A percentile compares a stretch with the other conserved stretches of the same genome.
phyloP scores from a whole-genome alignment of 2,329 filamentous ascomycete genomes.

The Botrytis fragariae region DNA sequence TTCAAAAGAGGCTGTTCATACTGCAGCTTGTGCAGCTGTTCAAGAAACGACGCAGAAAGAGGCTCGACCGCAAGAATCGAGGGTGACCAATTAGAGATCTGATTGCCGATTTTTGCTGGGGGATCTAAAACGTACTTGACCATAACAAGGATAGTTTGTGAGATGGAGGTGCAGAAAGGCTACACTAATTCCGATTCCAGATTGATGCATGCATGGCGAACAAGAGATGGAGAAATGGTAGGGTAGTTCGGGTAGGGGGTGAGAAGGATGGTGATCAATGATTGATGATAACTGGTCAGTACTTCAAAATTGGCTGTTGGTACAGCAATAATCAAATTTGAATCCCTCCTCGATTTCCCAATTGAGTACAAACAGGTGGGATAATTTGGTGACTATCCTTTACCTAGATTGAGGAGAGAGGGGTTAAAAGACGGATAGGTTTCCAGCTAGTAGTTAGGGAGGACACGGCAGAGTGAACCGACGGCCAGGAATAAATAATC shows the following conservation, averaged over 20 bases:
- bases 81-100: neutral
- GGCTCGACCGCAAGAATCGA: neutral
- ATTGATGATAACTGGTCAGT: neutral
- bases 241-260: neutral
- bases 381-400: neutral
- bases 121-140: constrained; percentile 9
- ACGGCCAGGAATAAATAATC: neutral
- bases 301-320: constrained; percentile 1
- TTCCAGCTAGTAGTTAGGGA: neutral
- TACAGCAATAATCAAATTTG: constrained; percentile 5
- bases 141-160: neutral
- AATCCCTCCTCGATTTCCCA: neutral
- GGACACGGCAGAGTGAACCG: constrained; percentile 9
- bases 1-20: neutral
- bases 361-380: constrained; percentile 1
- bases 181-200: neutral
- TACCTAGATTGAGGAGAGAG: constrained; percentile 1
- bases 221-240: constrained; percentile 12
- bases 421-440: neutral
- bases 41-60: constrained; percentile 2
- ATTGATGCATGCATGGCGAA: constrained; percentile 10
- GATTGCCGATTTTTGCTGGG: neutral
- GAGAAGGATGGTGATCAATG: neutral
- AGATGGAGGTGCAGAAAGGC: neutral
- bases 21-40: constrained; percentile 3